These are phyloP conservation scores for Coemansia sp. DNA, from an alignment of 192 early-diverging fungal genomes.

Conservation along the genomic window DNA sequence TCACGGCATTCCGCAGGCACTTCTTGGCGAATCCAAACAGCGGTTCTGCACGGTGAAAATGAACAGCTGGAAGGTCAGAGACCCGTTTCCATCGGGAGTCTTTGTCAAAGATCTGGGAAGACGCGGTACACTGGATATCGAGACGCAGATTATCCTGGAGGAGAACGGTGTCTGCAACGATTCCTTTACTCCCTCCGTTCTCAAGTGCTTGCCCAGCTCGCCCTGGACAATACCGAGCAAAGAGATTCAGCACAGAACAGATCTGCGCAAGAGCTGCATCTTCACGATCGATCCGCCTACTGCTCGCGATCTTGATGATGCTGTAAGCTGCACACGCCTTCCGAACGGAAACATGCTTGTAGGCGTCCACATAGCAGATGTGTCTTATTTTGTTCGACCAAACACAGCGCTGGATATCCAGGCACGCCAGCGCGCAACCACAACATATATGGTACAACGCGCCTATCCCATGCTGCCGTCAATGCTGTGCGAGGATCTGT, in stretches of 20 bases:
- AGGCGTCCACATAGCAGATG: slow-evolving; percentile 94
- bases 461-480: slow-evolving; percentile 95
- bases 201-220: slow-evolving; percentile 69
- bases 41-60: slow-evolving; percentile 24
- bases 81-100: slow-evolving; percentile 16
- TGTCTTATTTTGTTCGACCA: slow-evolving; percentile 87
- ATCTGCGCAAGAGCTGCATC: slow-evolving; percentile 69
- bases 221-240: slow-evolving; percentile 78
- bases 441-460: slow-evolving; percentile 88
- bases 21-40: not conserved
- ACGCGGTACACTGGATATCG: slow-evolving; percentile 73
- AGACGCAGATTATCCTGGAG: slow-evolving; percentile 79
- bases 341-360: slow-evolving; percentile 43
- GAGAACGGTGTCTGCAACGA: slow-evolving; percentile 76
- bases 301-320: slow-evolving; percentile 55
- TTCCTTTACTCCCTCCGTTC: slow-evolving; percentile 71
- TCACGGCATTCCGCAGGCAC: not conserved
- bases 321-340: slow-evolving; percentile 42
- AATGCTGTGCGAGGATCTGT: slow-evolving; percentile 76
- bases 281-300: slow-evolving; percentile 88
- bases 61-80: slow-evolving; percentile 18
- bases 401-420: slow-evolving; percentile 81
- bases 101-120: slow-evolving; percentile 63
- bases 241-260: slow-evolving; percentile 69
- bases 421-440: slow-evolving; percentile 83